Conservation (phyloP, 306 rosid species). For the Lathyrus tuberosus region DNA sequence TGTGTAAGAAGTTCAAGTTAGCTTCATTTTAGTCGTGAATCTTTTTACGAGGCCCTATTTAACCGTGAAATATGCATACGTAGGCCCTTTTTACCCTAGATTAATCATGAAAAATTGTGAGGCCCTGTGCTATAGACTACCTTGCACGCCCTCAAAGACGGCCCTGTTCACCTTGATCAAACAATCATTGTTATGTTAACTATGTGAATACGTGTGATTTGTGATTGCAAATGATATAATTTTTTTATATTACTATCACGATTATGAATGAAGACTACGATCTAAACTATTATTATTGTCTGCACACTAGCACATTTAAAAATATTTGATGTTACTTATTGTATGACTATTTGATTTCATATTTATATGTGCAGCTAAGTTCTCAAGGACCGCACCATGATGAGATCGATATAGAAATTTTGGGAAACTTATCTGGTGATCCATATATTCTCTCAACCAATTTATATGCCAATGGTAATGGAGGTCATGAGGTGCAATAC, state of each 20-base stretch:
- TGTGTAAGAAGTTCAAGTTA: no score
- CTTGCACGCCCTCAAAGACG: no score
- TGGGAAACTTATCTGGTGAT: conserved; percentile 49
- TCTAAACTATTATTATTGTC: not conserved
- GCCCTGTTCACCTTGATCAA: no score
- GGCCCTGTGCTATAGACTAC: no score
- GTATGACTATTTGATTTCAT: not conserved
- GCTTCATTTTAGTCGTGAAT: no score
- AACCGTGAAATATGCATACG: no score
- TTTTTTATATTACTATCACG: not conserved
- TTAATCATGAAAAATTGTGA: no score
- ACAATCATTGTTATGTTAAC: not conserved
- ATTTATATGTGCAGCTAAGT: conserved; percentile 42
- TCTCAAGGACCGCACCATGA: conserved; percentile 49
- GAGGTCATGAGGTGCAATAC: conserved; percentile 48
- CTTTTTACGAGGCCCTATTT: no score
- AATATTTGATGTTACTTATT: not conserved
- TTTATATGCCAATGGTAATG: conserved; percentile 46
- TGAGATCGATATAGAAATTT: conserved; percentile 52
- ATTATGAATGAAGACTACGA: not conserved
- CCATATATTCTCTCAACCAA: conserved; percentile 53
- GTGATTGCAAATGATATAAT: no score
- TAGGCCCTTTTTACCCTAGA: no score
- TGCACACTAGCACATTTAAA: not conserved
- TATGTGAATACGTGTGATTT: not conserved